A percentile compares a stretch with the other conserved stretches of the same genome.
Conservation (phyloP, 2,329 filamentous ascomycete species). For the Penicillium sp. region DNA sequence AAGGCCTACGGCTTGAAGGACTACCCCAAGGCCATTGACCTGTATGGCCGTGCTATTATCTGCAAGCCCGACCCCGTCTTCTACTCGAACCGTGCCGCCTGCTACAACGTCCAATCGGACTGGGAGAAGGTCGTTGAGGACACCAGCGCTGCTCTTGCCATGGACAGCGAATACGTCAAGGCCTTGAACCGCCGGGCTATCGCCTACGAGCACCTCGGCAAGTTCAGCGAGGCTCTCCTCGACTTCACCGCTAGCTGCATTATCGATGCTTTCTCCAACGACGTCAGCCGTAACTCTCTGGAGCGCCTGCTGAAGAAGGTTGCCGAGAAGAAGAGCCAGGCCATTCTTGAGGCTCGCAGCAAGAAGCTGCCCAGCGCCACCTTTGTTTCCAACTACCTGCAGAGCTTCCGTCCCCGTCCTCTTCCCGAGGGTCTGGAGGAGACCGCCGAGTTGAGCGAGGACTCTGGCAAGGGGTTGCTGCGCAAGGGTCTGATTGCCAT, state of each 20-base stretch:
- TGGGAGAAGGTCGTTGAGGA: slow-evolving; percentile 98
- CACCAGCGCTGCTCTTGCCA: slow-evolving; percentile 87
- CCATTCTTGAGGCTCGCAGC: slow-evolving; percentile 75
- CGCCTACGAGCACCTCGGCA: slow-evolving; percentile 89
- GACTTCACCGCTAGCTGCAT: slow-evolving; percentile 99
- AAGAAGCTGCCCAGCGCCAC: slow-evolving; percentile 92
- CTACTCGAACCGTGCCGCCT: slow-evolving; percentile 97
- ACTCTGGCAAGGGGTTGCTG: slow-evolving; percentile 80
- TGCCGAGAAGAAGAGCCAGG: slow-evolving; percentile 88
- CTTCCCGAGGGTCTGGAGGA: slow-evolving; percentile 82
- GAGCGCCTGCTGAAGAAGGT: slow-evolving; percentile 96
- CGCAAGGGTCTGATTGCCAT: slow-evolving; percentile 79
- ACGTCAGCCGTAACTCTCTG: slow-evolving; percentile 81
- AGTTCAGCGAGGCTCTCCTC: slow-evolving; percentile 89
- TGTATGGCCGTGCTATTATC: slow-evolving; percentile 93
- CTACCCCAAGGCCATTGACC: slow-evolving; percentile 87
- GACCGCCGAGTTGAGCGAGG: slow-evolving; percentile 71
- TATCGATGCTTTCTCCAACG: slow-evolving; percentile 95
- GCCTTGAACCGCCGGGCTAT: slow-evolving; percentile 94
- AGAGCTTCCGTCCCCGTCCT: slow-evolving; percentile 87
- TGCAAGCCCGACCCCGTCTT: slow-evolving; percentile 98
- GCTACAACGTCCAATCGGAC: slow-evolving; percentile 87
- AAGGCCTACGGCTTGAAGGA: slow-evolving; percentile 94
- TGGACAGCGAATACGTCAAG: slow-evolving; percentile 96
- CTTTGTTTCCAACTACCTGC: slow-evolving; percentile 97